phyloP scores from a whole-genome alignment of 306 rosid species.

The Biancaea sappan region DNA sequence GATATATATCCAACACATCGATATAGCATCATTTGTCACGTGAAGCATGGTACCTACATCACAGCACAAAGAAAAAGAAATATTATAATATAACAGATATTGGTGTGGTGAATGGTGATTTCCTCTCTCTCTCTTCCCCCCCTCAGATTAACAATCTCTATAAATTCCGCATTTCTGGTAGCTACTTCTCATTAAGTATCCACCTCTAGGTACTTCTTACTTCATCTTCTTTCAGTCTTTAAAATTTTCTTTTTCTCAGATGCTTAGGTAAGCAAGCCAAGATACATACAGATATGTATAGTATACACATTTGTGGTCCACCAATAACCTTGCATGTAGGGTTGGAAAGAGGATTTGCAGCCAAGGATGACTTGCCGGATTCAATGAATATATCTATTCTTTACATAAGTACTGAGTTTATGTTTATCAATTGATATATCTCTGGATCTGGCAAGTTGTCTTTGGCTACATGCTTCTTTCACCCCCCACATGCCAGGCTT shows the following conservation, averaged over 20 bases:
- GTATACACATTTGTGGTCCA: not conserved
- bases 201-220: not conserved
- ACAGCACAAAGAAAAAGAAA: not conserved
- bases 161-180: not conserved
- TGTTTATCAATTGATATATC: not conserved
- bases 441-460: conserved; percentile 20
- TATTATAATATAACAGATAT: too few relatives aligned
- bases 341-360: conserved; percentile 11
- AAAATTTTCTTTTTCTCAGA: not conserved
- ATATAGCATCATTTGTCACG: conserved; percentile 15
- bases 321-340: conserved; percentile 20
- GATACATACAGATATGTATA: too few relatives aligned
- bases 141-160: not conserved
- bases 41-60: not conserved
- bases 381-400: not conserved
- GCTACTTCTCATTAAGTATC: not conserved
- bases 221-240: not conserved
- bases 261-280: not conserved
- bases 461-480: conserved; percentile 22
- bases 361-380: conserved; percentile 30
- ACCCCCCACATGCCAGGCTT: conserved; percentile 5
- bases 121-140: not conserved
- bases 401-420: too few relatives aligned
- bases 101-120: not conserved
- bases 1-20: not conserved